Conservation (phyloP, 2,329 filamentous ascomycete species). For the Neofusicoccum umdonicola region DNA sequence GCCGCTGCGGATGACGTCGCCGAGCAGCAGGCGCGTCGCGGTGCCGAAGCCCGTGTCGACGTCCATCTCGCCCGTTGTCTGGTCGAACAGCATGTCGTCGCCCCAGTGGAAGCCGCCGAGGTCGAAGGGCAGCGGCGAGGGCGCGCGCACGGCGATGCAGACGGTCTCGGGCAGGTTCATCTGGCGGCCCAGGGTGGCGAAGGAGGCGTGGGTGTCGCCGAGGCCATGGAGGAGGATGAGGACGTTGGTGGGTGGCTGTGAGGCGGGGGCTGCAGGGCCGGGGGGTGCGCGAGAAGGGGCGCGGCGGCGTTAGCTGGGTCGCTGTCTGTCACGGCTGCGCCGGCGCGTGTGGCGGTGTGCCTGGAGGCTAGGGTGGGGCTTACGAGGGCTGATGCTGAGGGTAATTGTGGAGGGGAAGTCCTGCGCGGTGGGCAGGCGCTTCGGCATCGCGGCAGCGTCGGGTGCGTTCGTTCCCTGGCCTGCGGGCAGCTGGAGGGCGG, state of each 20-base stretch:
- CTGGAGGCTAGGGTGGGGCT: conserved; percentile 22
- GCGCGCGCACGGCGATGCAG: conserved; percentile 71
- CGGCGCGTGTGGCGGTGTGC: conserved; percentile 18
- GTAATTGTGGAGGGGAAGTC: conserved; percentile 44
- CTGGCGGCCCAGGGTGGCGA: conserved; percentile 65
- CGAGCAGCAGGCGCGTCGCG: conserved; percentile 40
- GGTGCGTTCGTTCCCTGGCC: background rate
- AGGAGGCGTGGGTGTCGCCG: conserved; percentile 70
- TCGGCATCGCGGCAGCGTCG: conserved; percentile 33
- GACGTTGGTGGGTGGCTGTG: conserved; percentile 67
- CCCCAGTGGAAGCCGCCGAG: conserved; percentile 65
- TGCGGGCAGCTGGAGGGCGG: background rate
- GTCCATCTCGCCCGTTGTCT: conserved; percentile 52
- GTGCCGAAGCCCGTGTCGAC: conserved; percentile 53
- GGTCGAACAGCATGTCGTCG: conserved; percentile 58
- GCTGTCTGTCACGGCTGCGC: conserved; percentile 6
- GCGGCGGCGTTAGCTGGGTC: background rate
- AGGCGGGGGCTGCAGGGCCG: conserved; percentile 17
- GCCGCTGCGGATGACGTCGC: conserved; percentile 44
- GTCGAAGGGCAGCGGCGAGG: conserved; percentile 65
- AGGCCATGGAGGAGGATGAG: conserved; percentile 82
- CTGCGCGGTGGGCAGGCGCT: conserved; percentile 41
- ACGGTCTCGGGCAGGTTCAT: conserved; percentile 74
- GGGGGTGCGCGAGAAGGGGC: background rate
- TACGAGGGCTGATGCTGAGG: conserved; percentile 47